Percentiles rank a stretch among this genome's conserved stretches.
These are phyloP conservation scores for Nicotiana otophora DNA, from an alignment of 257 asterid species.

Conservation along the genomic window DNA sequence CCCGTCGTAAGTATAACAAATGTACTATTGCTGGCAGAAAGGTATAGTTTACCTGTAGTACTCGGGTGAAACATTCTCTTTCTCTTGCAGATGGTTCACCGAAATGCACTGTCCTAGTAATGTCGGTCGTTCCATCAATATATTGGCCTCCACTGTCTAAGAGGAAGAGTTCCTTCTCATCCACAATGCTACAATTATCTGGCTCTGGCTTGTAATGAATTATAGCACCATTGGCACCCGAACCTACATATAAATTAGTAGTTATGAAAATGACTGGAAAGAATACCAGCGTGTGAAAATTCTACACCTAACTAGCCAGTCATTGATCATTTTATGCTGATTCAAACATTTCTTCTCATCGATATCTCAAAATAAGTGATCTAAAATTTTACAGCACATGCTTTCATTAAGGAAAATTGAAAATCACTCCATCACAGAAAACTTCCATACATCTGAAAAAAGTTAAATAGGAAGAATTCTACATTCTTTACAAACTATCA, in stretches of 20 bases:
- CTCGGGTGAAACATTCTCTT: conserved; percentile 90
- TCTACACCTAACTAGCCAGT: not conserved
- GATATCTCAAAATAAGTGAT: not conserved
- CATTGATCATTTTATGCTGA: not conserved
- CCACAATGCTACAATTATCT: conserved; percentile 64
- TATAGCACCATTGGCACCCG: conserved; percentile 97
- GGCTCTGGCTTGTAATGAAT: conserved; percentile 91
- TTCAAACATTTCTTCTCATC: not conserved
- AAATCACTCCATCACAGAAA: not conserved
- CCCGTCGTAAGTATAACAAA: not conserved
- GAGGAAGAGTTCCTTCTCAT: conserved; percentile 72
- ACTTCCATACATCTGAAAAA: not conserved
- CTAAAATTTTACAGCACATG: not conserved
- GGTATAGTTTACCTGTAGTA: conserved; percentile 57
- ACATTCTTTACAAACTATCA: not conserved
- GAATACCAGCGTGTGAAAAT: not conserved
- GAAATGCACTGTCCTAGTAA: conserved; percentile 94
- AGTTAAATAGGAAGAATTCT: not conserved
- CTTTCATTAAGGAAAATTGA: not conserved
- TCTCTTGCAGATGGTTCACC: conserved; percentile 82
- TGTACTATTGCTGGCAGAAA: not conserved
- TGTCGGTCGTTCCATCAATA: conserved; percentile 92
- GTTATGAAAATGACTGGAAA: not conserved
- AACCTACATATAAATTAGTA: conserved; percentile 39
- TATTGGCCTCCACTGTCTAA: conserved; percentile 97